A percentile compares a stretch with the other conserved stretches of the same genome.
These are phyloP conservation scores for Alternaria triticina DNA, from an alignment of 2,329 filamentous ascomycete species.

Conservation along the genomic window DNA sequence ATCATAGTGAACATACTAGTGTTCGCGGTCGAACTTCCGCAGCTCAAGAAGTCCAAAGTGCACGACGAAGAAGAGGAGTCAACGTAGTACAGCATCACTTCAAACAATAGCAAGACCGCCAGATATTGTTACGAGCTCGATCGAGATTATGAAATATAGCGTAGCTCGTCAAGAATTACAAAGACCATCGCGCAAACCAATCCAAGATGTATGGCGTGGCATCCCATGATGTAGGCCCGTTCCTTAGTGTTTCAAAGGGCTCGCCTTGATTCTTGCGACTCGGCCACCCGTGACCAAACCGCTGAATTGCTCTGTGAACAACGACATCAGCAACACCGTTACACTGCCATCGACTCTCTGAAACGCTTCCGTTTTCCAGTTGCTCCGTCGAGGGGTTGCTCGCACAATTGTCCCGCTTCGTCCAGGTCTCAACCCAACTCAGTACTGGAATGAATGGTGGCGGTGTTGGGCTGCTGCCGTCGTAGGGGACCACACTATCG, in stretches of 20 bases:
- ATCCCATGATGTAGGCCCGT: constrained; percentile 29
- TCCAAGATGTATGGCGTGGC: constrained; percentile 24
- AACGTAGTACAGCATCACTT: not conserved
- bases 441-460: constrained; percentile 22
- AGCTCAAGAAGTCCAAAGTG: constrained; percentile 35
- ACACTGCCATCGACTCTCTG: constrained; percentile 23
- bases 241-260: constrained; percentile 24
- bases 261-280: constrained; percentile 21
- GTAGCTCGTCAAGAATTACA: not conserved
- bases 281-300: constrained; percentile 36
- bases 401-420: constrained; percentile 12
- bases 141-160: not conserved
- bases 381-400: not conserved
- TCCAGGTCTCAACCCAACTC: constrained; percentile 21
- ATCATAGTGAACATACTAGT: constrained; percentile 60
- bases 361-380: constrained; percentile 18
- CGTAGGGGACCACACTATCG: constrained; percentile 31
- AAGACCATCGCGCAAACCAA: constrained; percentile 28
- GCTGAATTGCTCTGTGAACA: constrained; percentile 19
- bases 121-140: not conserved
- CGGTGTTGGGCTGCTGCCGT: constrained; percentile 24
- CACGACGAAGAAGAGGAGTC: constrained; percentile 8
- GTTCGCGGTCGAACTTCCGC: constrained; percentile 61
- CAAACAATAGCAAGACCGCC: not conserved
- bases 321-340: constrained; percentile 17